A percentile compares a stretch with the other conserved stretches of the same genome.
These are phyloP conservation scores for Nothomitra cinnamomea DNA, from an alignment of 2,329 filamentous ascomycete genomes.

Conservation along the genomic window DNA sequence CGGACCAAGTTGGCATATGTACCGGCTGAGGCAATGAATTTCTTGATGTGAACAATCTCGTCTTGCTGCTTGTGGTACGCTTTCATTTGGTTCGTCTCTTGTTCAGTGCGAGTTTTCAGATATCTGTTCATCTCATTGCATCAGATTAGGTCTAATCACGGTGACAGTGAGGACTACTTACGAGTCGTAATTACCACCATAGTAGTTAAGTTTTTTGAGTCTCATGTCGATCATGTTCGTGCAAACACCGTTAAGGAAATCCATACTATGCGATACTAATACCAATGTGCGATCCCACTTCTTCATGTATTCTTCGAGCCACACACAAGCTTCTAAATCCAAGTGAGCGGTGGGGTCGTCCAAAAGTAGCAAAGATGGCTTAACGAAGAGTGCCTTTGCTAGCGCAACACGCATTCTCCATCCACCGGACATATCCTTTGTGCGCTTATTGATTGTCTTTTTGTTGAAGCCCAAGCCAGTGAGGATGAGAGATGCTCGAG, in stretches of 20 bases:
- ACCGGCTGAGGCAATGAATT: slow-evolving; percentile 98
- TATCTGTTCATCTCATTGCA: slow-evolving; percentile 27
- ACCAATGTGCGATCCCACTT: slow-evolving; percentile 98
- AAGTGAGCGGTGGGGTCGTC: slow-evolving; percentile 98
- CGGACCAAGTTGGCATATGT: slow-evolving; percentile 98
- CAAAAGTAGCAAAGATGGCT: slow-evolving; percentile 85
- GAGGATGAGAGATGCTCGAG: slow-evolving; percentile 86
- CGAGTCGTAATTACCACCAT: slow-evolving; percentile 99
- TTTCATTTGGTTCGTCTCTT: slow-evolving; percentile 98
- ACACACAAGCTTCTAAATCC: slow-evolving; percentile 98
- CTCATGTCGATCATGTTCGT: slow-evolving; percentile 98
- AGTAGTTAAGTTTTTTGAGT: slow-evolving; percentile 75
- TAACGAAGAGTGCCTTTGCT: slow-evolving; percentile 94
- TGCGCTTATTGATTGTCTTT: slow-evolving; percentile 94
- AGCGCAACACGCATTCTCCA: slow-evolving; percentile 99
- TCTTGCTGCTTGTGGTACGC: slow-evolving; percentile 98
- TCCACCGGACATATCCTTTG: slow-evolving; percentile 99
- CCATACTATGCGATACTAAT: slow-evolving; percentile 92
- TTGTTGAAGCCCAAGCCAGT: slow-evolving; percentile 99
- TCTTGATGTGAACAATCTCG: slow-evolving; percentile 98
- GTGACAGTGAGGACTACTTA: slow-evolving; percentile 11
- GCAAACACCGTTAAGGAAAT: slow-evolving; percentile 98
- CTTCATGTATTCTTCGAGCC: slow-evolving; percentile 98
- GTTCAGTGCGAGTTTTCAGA: slow-evolving; percentile 81
- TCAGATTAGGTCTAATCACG: background rate